Conservation (phyloP, 768 basidiomycete species). For the Leccinum sublutescens region DNA sequence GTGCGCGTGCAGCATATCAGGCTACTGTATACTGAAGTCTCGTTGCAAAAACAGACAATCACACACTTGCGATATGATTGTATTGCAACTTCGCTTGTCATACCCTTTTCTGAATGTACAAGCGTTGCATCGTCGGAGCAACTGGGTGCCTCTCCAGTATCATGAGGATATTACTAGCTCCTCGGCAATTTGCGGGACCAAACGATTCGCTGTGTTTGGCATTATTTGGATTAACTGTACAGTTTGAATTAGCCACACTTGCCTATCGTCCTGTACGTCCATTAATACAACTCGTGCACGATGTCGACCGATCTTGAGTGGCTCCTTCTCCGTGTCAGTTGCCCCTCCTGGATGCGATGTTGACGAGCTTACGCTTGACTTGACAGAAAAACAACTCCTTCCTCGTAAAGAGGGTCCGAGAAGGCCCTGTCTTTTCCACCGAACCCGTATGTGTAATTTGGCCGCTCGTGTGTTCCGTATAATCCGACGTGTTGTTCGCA, state of each 20-base stretch:
- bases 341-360: neutral
- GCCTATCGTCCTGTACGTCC: conserved; percentile 18
- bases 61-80: too few relatives aligned
- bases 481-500: conserved; percentile 5
- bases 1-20: neutral
- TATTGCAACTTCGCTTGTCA: too few relatives aligned
- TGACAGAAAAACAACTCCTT: conserved; percentile 79
- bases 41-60: too few relatives aligned
- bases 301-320: conserved; percentile 93
- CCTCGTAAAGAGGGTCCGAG: conserved; percentile 72
- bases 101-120: too few relatives aligned
- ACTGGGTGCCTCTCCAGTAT: too few relatives aligned
- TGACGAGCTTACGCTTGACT: conserved; percentile 1
- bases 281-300: conserved; percentile 34
- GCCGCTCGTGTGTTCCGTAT: neutral
- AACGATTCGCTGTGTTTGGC: conserved; percentile 14
- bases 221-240: conserved; percentile 32
- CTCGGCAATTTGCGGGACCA: neutral
- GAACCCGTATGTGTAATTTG: conserved; percentile 61
- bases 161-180: too few relatives aligned
- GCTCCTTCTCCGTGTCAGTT: conserved; percentile 79
- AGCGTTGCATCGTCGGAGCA: too few relatives aligned
- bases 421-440: conserved; percentile 79
- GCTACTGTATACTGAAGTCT: too few relatives aligned
- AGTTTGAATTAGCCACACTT: conserved; percentile 32